phyloP scores from a whole-genome alignment of 306 rosid species.

The Phaseolus lunatus region DNA sequence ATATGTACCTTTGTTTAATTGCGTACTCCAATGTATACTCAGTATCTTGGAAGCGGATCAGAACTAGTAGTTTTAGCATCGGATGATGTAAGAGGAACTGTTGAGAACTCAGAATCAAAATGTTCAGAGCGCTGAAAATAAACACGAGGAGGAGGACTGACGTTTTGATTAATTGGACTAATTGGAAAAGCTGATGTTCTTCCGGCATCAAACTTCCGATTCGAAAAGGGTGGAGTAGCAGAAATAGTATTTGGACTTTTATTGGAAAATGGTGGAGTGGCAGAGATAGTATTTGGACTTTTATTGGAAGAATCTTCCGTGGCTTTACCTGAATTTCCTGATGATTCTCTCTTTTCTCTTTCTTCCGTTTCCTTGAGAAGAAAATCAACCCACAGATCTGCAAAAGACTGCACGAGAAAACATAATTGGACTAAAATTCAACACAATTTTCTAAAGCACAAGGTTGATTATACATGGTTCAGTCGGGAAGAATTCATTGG shows the following conservation, averaged over 20 bases:
- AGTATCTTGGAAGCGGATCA: constrained; percentile 58
- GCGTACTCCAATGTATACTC: constrained; percentile 41
- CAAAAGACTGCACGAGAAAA: constrained; percentile 69
- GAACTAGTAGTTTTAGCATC: constrained; percentile 53
- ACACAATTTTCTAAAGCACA: background rate
- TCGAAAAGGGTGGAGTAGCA: constrained; percentile 31
- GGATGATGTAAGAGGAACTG: constrained; percentile 75
- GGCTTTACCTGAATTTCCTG: constrained; percentile 45
- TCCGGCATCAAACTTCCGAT: constrained; percentile 43
- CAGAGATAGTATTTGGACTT: constrained; percentile 28
- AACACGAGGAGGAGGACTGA: constrained; percentile 46
- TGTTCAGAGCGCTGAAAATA: constrained; percentile 53
- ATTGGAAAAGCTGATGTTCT: constrained; percentile 44
- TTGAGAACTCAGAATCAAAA: constrained; percentile 75
- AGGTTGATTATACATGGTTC: background rate
- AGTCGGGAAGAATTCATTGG: background rate
- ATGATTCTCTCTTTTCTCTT: constrained; percentile 66
- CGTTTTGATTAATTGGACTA: constrained; percentile 43
- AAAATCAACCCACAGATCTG: constrained; percentile 94
- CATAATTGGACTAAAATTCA: background rate
- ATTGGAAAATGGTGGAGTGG: constrained; percentile 29
- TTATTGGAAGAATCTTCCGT: constrained; percentile 47
- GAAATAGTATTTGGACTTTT: constrained; percentile 26
- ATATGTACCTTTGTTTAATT: constrained; percentile 68
- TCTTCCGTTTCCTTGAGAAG: constrained; percentile 86